A percentile compares a stretch with the other conserved stretches of the same genome.
Evolutionary conservation across 768 basidiomycete genomes (phyloP).

Genomic region (Suillus variegatus): DNA sequence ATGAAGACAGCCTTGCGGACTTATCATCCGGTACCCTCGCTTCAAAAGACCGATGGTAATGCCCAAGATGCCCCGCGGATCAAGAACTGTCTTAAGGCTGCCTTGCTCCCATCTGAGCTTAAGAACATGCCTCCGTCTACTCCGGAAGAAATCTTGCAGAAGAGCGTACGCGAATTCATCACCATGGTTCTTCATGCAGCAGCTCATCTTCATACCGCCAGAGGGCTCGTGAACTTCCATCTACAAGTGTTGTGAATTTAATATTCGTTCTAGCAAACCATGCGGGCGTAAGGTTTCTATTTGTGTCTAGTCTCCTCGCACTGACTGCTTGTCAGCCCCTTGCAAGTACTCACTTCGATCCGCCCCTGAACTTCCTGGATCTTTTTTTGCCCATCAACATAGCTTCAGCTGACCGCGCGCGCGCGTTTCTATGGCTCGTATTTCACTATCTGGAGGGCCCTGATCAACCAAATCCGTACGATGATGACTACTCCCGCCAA

Average conservation of each 20-base stretch:
- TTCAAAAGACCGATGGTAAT: slow-evolving; percentile 87
- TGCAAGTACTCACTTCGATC: slow-evolving; percentile 71
- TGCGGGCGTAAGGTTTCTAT: slow-evolving; percentile 56
- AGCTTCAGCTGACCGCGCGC: slow-evolving; percentile 71
- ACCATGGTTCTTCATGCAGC: slow-evolving; percentile 10
- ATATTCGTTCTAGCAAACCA: slow-evolving; percentile 84
- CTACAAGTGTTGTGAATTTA: slow-evolving; percentile 85
- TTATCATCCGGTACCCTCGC: slow-evolving; percentile 85
- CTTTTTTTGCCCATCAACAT: slow-evolving; percentile 79
- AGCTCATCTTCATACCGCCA: slow-evolving; percentile 28
- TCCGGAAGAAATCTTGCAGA: slow-evolving; percentile 71
- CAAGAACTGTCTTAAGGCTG: slow-evolving; percentile 87
- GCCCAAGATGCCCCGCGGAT: slow-evolving; percentile 90
- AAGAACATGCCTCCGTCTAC: slow-evolving; percentile 67
- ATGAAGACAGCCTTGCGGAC: slow-evolving; percentile 90
- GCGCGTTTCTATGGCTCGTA: slow-evolving; percentile 81
- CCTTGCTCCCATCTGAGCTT: slow-evolving; percentile 68
- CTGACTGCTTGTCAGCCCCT: slow-evolving; percentile 45
- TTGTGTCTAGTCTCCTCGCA: slow-evolving; percentile 11
- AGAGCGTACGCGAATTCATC: slow-evolving; percentile 49
- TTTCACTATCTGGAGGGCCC: slow-evolving; percentile 79
- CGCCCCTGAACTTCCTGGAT: slow-evolving; percentile 75
- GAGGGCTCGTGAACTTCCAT: slow-evolving; percentile 64
- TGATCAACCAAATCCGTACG: slow-evolving; percentile 69
- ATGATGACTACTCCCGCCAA: slow-evolving; percentile 59